Conservation (phyloP, 768 basidiomycete genomes). For the Mycena galericulata region DNA sequence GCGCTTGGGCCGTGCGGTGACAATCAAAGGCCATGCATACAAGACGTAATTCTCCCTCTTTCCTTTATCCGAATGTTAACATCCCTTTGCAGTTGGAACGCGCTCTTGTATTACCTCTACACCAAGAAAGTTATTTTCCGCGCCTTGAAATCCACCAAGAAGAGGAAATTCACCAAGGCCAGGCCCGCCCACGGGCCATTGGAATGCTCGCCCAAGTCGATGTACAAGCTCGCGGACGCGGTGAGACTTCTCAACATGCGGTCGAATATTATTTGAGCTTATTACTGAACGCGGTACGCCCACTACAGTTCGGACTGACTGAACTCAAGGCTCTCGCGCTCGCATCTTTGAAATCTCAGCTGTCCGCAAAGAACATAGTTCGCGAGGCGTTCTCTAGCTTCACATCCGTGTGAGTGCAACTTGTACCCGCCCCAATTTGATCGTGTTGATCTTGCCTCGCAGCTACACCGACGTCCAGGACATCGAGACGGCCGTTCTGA, state of each 20-base stretch:
- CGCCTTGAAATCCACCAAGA: background rate
- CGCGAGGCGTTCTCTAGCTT: constrained; percentile 25
- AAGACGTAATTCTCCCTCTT: constrained; percentile 13
- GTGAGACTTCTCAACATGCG: background rate
- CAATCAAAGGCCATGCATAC: constrained; percentile 24
- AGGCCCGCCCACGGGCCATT: background rate
- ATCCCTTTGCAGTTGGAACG: constrained; percentile 16
- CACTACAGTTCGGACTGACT: constrained; percentile 8
- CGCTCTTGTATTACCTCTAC: constrained; percentile 29
- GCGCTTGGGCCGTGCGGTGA: constrained; percentile 16
- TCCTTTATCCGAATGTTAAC: background rate
- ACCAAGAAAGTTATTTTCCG: constrained; percentile 22
- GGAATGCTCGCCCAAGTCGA: constrained; percentile 26
- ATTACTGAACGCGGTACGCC: background rate
- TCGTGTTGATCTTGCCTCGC: too few species aligned
- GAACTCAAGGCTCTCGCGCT: constrained; percentile 18
- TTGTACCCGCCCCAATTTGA: background rate
- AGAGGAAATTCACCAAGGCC: background rate
- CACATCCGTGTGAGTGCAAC: constrained; percentile 23
- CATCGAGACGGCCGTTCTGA: constrained; percentile 9
- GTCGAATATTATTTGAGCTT: background rate
- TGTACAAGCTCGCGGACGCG: constrained; percentile 29
- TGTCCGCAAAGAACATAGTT: constrained; percentile 14
- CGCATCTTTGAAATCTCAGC: constrained; percentile 6
- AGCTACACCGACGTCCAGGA: constrained; percentile 22